phyloP scores from a whole-genome alignment of 495 filamentous ascomycete species.

The Terfezia boudieri region DNA sequence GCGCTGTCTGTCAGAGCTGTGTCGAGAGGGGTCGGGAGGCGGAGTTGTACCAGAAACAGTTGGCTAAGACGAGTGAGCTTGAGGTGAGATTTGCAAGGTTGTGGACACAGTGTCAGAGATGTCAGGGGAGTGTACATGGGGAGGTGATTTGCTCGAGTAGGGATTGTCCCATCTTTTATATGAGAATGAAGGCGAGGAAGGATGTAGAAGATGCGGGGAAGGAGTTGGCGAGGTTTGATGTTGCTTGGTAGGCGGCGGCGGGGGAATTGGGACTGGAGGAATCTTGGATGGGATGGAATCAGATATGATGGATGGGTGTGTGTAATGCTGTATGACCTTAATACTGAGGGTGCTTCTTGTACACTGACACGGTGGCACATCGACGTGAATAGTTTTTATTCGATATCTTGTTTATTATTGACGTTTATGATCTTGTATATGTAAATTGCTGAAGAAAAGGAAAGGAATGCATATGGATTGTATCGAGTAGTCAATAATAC shows the following conservation, averaged over 20 bases:
- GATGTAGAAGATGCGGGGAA: slow-evolving; percentile 88
- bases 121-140: slow-evolving; percentile 90
- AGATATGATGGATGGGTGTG: too few species aligned
- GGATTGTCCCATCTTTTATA: slow-evolving; percentile 98
- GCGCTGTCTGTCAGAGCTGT: slow-evolving; percentile 75
- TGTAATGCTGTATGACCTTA: too few species aligned
- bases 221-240: slow-evolving; percentile 78
- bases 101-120: slow-evolving; percentile 97
- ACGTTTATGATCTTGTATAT: too few species aligned
- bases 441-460: too few species aligned
- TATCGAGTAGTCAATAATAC: too few species aligned
- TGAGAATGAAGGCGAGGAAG: slow-evolving; percentile 99
- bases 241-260: slow-evolving; percentile 25
- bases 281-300: too few species aligned
- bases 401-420: too few species aligned
- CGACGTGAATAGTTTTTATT: too few species aligned
- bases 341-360: too few species aligned
- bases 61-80: slow-evolving; percentile 69
- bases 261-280: too few species aligned
- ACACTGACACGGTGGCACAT: too few species aligned
- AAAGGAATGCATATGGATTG: too few species aligned
- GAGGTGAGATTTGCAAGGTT: slow-evolving; percentile 81
- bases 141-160: slow-evolving; percentile 92
- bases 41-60: slow-evolving; percentile 79
- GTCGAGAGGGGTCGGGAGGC: slow-evolving; percentile 44